Percentiles rank a stretch among this genome's conserved stretches.
Evolutionary conservation across 768 basidiomycete genomes (phyloP).

Genomic region (Chalciporus pseudorubinellus): DNA sequence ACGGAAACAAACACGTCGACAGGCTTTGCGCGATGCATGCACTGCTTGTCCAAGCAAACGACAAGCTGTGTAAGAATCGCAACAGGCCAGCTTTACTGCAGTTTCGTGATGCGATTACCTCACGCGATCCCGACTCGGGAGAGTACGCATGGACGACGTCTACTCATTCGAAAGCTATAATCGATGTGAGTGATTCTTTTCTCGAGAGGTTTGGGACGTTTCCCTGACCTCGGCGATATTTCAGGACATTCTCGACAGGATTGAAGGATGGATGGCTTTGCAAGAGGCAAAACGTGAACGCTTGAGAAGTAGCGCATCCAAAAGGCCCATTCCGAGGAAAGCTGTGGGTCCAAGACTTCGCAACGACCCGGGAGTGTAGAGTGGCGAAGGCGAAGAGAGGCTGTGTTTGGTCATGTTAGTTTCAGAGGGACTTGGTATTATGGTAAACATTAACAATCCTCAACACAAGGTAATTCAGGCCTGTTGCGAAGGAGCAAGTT

Average conservation of each 20-base stretch:
- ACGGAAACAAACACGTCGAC: slow-evolving; percentile 22
- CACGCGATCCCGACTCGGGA: slow-evolving; percentile 21
- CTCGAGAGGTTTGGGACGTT: not conserved
- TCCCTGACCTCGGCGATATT: not conserved
- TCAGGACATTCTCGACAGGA: slow-evolving; percentile 28
- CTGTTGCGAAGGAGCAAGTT: no score
- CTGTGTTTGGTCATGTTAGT: no score
- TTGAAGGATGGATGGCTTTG: slow-evolving; percentile 27
- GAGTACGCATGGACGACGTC: slow-evolving; percentile 22
- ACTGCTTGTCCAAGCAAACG: slow-evolving; percentile 30
- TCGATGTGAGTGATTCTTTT: not conserved
- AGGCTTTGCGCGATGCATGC: slow-evolving; percentile 37
- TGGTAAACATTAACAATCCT: no score
- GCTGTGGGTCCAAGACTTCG: slow-evolving; percentile 31
- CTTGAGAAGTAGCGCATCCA: not conserved
- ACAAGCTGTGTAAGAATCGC: slow-evolving; percentile 31
- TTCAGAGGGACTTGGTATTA: no score
- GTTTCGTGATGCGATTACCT: no score
- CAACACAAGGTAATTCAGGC: no score
- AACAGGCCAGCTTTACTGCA: slow-evolving; percentile 8
- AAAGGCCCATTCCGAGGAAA: slow-evolving; percentile 14
- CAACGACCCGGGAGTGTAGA: not conserved
- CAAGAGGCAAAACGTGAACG: slow-evolving; percentile 21
- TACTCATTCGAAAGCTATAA: slow-evolving; percentile 17
- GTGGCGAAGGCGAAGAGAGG: no score